A percentile compares a stretch with the other conserved stretches of the same genome.
phyloP scores from a whole-genome alignment of 1,139 yeast genomes.

The Lodderomyces metapsilosis region DNA sequence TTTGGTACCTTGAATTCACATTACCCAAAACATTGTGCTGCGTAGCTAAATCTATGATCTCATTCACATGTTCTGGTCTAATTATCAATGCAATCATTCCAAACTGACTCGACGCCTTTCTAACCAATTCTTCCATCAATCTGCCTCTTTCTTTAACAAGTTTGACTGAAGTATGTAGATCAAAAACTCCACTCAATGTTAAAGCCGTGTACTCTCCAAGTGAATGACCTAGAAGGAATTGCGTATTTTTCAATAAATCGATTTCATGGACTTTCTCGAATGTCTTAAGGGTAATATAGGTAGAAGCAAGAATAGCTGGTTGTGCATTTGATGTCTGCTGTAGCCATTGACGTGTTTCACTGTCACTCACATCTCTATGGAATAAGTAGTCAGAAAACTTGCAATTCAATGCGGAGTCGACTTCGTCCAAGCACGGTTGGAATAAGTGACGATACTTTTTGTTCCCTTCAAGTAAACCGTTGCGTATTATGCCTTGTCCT shows the following conservation, averaged over 20 bases:
- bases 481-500: slow-evolving; percentile 39
- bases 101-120: slow-evolving; percentile 17
- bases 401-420: slow-evolving; percentile 61
- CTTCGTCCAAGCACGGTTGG: slow-evolving; percentile 34
- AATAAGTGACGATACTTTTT: slow-evolving; percentile 17
- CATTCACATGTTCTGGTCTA: slow-evolving; percentile 18
- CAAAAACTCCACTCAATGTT: slow-evolving; percentile 39
- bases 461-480: slow-evolving; percentile 29
- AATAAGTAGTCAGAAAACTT: slow-evolving; percentile 35
- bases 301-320: slow-evolving; percentile 56
- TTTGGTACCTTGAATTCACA: slow-evolving; percentile 40
- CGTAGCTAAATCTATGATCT: slow-evolving; percentile 20
- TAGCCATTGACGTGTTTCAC: slow-evolving; percentile 18
- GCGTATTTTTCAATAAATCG: slow-evolving; percentile 22
- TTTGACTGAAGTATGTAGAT: slow-evolving; percentile 41
- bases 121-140: slow-evolving; percentile 42
- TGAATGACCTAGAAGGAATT: slow-evolving; percentile 52
- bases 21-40: slow-evolving; percentile 35
- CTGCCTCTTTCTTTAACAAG: slow-evolving; percentile 52
- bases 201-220: slow-evolving; percentile 59
- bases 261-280: slow-evolving; percentile 24
- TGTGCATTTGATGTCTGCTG: slow-evolving; percentile 54
- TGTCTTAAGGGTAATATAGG: slow-evolving; percentile 36
- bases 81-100: slow-evolving; percentile 42
- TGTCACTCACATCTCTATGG: slow-evolving; percentile 1